Percentiles rank a stretch among this genome's conserved stretches.
Evolutionary conservation across 768 basidiomycete species (phyloP).

Genomic region (Peribolospora kevripleyi): DNA sequence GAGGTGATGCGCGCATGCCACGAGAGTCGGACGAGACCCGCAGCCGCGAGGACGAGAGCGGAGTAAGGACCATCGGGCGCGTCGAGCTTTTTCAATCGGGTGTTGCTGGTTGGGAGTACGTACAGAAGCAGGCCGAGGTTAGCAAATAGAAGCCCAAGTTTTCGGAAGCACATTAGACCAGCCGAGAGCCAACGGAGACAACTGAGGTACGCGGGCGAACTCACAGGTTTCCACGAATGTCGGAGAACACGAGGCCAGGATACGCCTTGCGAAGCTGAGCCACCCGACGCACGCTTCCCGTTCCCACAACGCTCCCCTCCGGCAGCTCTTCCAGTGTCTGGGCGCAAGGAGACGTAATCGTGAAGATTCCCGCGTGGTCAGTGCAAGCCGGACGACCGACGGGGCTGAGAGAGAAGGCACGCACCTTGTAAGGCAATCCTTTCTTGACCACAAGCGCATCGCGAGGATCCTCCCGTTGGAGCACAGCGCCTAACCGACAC

Average conservation of each 20-base stretch:
- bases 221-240: conserved; percentile 79
- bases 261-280: conserved; percentile 65
- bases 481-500: conserved; percentile 59
- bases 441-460: conserved; percentile 71
- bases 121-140: conserved; percentile 4
- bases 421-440: conserved; percentile 35
- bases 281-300: conserved; percentile 73
- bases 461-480: conserved; percentile 65
- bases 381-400: too few species aligned
- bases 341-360: too few species aligned
- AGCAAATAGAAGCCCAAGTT: neutral
- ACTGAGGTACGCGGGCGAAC: conserved; percentile 17
- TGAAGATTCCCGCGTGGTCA: too few species aligned
- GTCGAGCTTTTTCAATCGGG: conserved; percentile 76
- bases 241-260: conserved; percentile 52
- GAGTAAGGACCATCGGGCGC: conserved; percentile 51
- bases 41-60: conserved; percentile 77
- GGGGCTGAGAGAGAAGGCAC: too few species aligned
- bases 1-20: conserved; percentile 48
- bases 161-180: neutral
- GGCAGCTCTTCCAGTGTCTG: conserved; percentile 52
- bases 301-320: conserved; percentile 73
- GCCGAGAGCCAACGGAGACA: neutral
- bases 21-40: conserved; percentile 49
- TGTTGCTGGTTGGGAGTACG: conserved; percentile 33